Evolutionary conservation across 176 grass and related monocot species (phyloP).

Genomic region (Eragrostis nindensis): DNA sequence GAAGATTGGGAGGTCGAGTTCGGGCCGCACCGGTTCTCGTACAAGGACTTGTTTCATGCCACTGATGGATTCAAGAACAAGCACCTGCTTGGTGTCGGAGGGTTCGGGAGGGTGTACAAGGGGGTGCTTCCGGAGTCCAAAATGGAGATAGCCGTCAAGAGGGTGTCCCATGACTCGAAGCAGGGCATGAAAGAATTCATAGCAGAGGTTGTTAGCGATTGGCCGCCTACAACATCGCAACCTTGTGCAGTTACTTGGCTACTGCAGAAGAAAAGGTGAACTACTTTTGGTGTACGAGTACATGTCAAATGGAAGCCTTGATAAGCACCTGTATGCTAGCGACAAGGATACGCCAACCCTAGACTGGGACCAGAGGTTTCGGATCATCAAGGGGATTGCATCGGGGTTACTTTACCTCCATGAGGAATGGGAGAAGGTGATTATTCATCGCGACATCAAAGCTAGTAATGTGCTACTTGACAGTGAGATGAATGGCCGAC

Average conservation of each 20-base stretch:
- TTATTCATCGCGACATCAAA: conserved; percentile 38
- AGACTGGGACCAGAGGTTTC: conserved; percentile 42
- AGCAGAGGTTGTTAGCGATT: background rate
- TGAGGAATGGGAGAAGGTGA: conserved; percentile 52
- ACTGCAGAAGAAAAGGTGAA: conserved; percentile 25
- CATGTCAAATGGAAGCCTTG: conserved; percentile 8
- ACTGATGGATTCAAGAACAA: background rate
- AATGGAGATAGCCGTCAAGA: background rate
- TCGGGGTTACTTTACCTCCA: conserved; percentile 50
- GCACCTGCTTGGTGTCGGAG: background rate
- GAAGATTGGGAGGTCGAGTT: conserved; percentile 34
- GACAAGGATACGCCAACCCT: background rate
- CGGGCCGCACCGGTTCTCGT: conserved; percentile 22
- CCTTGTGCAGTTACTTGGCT: conserved; percentile 33
- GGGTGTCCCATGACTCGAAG: conserved; percentile 2
- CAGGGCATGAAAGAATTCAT: background rate
- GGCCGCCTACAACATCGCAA: conserved; percentile 24
- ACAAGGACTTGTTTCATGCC: background rate
- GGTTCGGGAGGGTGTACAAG: background rate
- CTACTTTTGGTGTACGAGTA: background rate
- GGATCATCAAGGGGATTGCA: conserved; percentile 54
- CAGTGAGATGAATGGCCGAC: conserved; percentile 13
- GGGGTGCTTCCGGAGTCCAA: background rate
- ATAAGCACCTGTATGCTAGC: background rate
- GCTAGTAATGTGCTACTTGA: conserved; percentile 45